These are phyloP conservation scores for Xylaria sp. DNA, from an alignment of 2,329 filamentous ascomycete genomes.

Conservation along the genomic window DNA sequence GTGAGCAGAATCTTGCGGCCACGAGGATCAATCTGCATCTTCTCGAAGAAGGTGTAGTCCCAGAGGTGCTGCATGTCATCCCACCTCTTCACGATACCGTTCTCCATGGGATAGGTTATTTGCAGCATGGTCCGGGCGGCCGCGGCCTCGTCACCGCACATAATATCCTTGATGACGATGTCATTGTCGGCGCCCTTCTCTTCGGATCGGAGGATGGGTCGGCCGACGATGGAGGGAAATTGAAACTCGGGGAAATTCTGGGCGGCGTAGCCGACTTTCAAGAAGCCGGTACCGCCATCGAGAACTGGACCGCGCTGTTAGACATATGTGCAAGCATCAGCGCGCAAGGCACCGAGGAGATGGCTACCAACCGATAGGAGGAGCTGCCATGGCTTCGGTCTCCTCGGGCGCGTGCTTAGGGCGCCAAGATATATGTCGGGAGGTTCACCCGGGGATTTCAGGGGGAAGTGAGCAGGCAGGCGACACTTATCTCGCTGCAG, in stretches of 20 bases:
- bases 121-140: constrained; percentile 95
- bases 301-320: constrained; percentile 60
- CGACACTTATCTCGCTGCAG: not conserved
- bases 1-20: constrained; percentile 97
- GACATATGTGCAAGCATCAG: constrained; percentile 11
- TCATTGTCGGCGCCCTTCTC: constrained; percentile 63
- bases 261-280: constrained; percentile 98
- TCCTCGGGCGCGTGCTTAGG: constrained; percentile 10
- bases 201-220: constrained; percentile 94
- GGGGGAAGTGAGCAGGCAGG: not conserved
- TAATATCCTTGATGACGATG: constrained; percentile 91
- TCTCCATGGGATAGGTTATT: constrained; percentile 99
- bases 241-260: constrained; percentile 99
- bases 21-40: constrained; percentile 85
- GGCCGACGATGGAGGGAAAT: constrained; percentile 96
- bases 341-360: constrained; percentile 18
- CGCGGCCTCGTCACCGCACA: constrained; percentile 98
- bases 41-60: constrained; percentile 98
- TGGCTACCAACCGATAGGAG: constrained; percentile 48
- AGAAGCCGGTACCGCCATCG: constrained; percentile 98
- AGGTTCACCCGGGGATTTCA: constrained; percentile 10
- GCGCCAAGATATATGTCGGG: constrained; percentile 7
- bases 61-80: constrained; percentile 99
- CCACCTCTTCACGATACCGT: constrained; percentile 99
- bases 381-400: constrained; percentile 42